These are phyloP conservation scores for Fusarium dlaminii DNA, from an alignment of 2,329 filamentous ascomycete genomes.

Conservation along the genomic window DNA sequence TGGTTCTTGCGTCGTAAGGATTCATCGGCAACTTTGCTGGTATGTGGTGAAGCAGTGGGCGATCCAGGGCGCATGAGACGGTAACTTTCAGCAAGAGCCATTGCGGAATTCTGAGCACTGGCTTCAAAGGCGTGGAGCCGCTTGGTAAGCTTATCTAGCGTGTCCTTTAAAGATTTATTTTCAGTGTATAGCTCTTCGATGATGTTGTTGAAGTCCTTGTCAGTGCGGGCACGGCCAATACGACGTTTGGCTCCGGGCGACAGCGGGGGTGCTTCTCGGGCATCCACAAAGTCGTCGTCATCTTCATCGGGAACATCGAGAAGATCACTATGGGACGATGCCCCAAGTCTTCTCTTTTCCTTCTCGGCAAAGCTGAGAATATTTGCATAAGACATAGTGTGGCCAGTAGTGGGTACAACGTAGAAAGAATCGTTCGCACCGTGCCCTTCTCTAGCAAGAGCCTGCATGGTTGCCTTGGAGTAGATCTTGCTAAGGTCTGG, in stretches of 20 bases:
- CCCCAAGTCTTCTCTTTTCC: constrained; percentile 68
- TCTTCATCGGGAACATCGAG: constrained; percentile 65
- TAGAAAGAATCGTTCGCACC: constrained; percentile 84
- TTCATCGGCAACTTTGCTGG: constrained; percentile 44
- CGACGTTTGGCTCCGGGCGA: constrained; percentile 54
- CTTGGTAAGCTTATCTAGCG: constrained; percentile 86
- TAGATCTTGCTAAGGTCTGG: constrained; percentile 87
- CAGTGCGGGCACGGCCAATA: constrained; percentile 52
- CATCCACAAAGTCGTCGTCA: constrained; percentile 91
- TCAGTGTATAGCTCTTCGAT: constrained; percentile 90
- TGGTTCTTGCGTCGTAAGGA: constrained; percentile 60
- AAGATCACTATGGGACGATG: constrained; percentile 61
- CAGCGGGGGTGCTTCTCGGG: constrained; percentile 70
- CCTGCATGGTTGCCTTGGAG: constrained; percentile 83
- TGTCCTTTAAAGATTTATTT: constrained; percentile 84
- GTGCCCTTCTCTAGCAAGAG: constrained; percentile 75
- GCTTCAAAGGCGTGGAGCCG: constrained; percentile 94
- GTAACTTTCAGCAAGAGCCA: constrained; percentile 86
- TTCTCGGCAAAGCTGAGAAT: constrained; percentile 79
- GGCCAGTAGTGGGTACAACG: constrained; percentile 89
- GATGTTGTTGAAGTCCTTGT: constrained; percentile 68
- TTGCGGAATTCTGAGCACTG: constrained; percentile 85
- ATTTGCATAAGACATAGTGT: constrained; percentile 91
- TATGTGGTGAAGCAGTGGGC: constrained; percentile 51
- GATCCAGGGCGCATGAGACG: constrained; percentile 68